These are phyloP conservation scores for Apiotrichum porosum DNA, from an alignment of 1,284 basidiomycete species.

Conservation along the genomic window DNA sequence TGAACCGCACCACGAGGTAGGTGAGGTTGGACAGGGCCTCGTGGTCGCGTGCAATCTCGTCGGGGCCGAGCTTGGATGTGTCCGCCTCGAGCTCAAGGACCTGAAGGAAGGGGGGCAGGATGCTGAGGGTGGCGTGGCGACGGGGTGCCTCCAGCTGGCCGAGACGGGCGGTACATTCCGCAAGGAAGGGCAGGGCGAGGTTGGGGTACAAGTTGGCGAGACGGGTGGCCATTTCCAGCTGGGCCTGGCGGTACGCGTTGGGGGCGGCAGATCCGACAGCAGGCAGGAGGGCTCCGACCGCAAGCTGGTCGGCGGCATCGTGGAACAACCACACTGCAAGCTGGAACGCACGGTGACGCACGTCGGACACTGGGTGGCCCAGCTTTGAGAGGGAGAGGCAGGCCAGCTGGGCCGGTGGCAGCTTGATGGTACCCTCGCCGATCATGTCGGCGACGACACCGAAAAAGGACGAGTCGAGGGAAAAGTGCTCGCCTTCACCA, in stretches of 20 bases:
- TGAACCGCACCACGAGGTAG: constrained; percentile 73
- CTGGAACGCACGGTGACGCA: constrained; percentile 72
- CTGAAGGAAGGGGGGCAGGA: constrained; percentile 73
- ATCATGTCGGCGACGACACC: constrained; percentile 69
- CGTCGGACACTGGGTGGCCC: constrained; percentile 64
- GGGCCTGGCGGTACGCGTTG: constrained; percentile 74
- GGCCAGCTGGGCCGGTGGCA: constrained; percentile 63
- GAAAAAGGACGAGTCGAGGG: constrained; percentile 59
- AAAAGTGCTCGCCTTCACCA: constrained; percentile 54
- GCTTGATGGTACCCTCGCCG: constrained; percentile 49
- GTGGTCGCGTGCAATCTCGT: constrained; percentile 54
- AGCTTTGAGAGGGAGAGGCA: constrained; percentile 81
- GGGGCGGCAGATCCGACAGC: constrained; percentile 69
- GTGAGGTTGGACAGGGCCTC: constrained; percentile 76
- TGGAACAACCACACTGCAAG: constrained; percentile 71
- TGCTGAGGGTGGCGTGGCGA: constrained; percentile 58
- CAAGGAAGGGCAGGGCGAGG: constrained; percentile 64
- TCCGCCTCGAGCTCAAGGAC: constrained; percentile 60
- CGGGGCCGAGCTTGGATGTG: constrained; percentile 25
- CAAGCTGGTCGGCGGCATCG: constrained; percentile 50
- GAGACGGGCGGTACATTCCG: constrained; percentile 69
- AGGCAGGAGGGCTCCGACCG: constrained; percentile 62
- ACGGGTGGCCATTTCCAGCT: constrained; percentile 68
- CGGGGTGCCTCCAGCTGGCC: constrained; percentile 60
- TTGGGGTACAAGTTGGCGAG: constrained; percentile 75